Conservation (phyloP, 768 basidiomycete species). For the Mycena filopes region DNA sequence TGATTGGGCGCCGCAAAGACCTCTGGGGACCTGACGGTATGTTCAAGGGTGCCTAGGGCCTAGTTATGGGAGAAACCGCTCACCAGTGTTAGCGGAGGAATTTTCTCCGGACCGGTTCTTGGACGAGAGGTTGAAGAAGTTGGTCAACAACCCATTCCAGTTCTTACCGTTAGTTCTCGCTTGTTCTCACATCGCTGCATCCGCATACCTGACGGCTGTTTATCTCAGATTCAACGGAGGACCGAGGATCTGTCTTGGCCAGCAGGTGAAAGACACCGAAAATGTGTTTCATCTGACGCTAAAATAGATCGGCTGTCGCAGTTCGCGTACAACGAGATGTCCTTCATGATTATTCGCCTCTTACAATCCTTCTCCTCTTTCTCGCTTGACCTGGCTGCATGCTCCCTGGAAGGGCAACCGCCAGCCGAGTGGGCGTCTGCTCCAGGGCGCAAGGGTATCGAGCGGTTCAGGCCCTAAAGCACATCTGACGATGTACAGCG, state of each 20-base stretch:
- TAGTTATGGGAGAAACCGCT: too few species aligned
- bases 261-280: constrained; percentile 50
- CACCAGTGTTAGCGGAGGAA: constrained; percentile 47
- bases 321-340: constrained; percentile 13
- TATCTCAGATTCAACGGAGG: constrained; percentile 45
- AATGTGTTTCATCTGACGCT: too few species aligned
- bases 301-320: too few species aligned
- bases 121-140: constrained; percentile 58
- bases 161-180: constrained; percentile 48
- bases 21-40: constrained; percentile 61
- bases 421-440: too few species aligned
- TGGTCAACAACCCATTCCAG: constrained; percentile 60
- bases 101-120: constrained; percentile 67
- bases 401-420: too few species aligned
- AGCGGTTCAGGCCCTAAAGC: too few species aligned
- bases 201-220: not conserved
- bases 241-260: constrained; percentile 56
- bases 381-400: too few species aligned
- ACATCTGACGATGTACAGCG: too few species aligned
- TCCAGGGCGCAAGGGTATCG: too few species aligned
- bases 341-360: constrained; percentile 17
- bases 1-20: constrained; percentile 52
- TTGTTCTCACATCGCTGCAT: not conserved
- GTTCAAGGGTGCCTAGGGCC: constrained; percentile 3
- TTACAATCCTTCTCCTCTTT: constrained; percentile 8